Base-by-base conservation (phyloP, 2,329 filamentous ascomycete species). In the Colletotrichum sp. region DNA sequence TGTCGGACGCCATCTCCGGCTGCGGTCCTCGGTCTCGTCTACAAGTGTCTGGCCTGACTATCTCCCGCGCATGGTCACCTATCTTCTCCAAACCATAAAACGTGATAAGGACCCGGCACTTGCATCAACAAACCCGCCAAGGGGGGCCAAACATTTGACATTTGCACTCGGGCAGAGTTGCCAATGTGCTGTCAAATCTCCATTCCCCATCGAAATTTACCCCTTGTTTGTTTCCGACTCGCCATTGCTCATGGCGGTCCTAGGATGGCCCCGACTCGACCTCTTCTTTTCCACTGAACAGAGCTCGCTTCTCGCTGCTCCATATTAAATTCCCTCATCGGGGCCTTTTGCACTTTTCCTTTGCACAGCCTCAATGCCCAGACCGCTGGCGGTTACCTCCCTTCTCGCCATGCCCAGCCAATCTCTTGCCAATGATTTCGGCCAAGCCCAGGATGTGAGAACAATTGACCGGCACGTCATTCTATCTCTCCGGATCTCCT, bases 321-420 rank as follows among this genome's bases (percentile, higher is more conserved):
- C 73, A 75, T 57, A 57, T 72, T 72, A 75, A 75, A 75, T 72
- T 59, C 69, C 69, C 73, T 68, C 73, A 64, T 75, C 57, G 73
- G 73, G 69, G 8, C 69, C 73, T 68, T 72, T 68, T 72, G 73
- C 73, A 68, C 69, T 64, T 72, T 74, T n/a, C 62, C 32, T 68
- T 52, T 76, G 74, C 74, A 76, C 74, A 74, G 74, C 74, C 74
- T 74, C 74, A 76, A 76, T 76, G 71, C 70, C 74, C 74, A 76
- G 71, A 60, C 70, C 48, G 44, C 59, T 22, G 74, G 74, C 71
- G 71, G 74, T 65, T 76, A 73, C 57, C 64, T 73, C 70, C 39
- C 68, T 59, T 68, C 74, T 65, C 59, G 63, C 59, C 67, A 24
- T 65, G 70, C 44, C 71, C 64, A 74, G 44, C 70, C 39, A 75